phyloP scores from a whole-genome alignment of 2,329 filamentous ascomycete genomes.

The Davidsoniella neocaledoniae region DNA sequence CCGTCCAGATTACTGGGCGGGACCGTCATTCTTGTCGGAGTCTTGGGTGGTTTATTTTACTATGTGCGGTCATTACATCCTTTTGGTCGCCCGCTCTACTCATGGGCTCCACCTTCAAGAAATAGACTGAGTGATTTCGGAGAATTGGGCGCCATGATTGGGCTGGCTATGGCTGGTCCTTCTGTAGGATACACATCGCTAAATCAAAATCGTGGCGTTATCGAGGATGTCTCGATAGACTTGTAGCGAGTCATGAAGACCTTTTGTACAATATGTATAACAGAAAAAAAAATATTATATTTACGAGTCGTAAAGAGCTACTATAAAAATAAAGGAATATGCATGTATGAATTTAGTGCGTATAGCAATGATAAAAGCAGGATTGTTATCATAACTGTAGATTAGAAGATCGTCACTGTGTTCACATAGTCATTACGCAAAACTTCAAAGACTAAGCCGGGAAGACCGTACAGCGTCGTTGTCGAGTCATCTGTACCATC shows the following conservation, averaged over 20 bases:
- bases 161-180: conserved; percentile 13
- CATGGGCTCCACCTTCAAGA: conserved; percentile 22
- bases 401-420: conserved; percentile 72
- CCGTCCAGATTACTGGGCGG: conserved; percentile 14
- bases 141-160: conserved; percentile 29
- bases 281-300: not conserved
- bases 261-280: not conserved
- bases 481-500: conserved; percentile 41
- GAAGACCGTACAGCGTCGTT: conserved; percentile 84
- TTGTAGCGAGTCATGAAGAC: conserved; percentile 5
- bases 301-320: not conserved
- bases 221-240: conserved; percentile 9
- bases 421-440: conserved; percentile 83
- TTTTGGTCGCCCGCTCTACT: conserved; percentile 28
- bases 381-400: not conserved
- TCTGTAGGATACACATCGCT: conserved; percentile 1
- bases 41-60: conserved; percentile 22
- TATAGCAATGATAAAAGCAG: not conserved
- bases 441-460: conserved; percentile 88
- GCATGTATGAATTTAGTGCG: not conserved
- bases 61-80: conserved; percentile 25
- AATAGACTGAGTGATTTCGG: conserved; percentile 27
- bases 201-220: not conserved
- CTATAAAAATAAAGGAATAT: not conserved
- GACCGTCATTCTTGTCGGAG: conserved; percentile 21